Conservation (phyloP, 768 basidiomycete genomes). For the Gloeostereum incarnatum region DNA sequence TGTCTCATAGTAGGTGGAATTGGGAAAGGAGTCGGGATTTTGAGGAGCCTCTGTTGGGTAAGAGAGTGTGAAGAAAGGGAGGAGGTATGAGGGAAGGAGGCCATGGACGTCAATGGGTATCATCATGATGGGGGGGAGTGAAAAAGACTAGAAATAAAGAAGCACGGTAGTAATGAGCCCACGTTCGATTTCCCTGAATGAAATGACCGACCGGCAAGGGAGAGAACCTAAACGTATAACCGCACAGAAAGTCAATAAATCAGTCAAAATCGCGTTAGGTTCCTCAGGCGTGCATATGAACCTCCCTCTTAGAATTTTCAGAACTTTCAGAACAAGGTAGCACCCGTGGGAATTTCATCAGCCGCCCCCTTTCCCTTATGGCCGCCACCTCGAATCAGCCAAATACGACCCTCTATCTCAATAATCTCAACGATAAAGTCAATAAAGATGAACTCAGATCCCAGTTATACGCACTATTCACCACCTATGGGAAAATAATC, state of each 20-base stretch:
- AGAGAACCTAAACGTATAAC: no score
- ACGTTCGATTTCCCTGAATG: no score
- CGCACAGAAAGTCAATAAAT: no score
- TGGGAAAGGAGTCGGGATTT: constrained; percentile 61
- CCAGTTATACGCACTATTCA: constrained; percentile 84
- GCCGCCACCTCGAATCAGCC: constrained; percentile 47
- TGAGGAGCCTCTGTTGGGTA: constrained; percentile 50
- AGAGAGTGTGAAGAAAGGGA: constrained; percentile 69
- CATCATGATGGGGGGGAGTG: constrained; percentile 23
- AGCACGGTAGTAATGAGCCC: no score
- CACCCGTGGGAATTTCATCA: no score
- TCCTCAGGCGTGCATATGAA: no score
- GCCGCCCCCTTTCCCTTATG: no score
- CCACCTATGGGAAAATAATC: constrained; percentile 87
- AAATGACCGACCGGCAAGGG: no score
- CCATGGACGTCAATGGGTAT: constrained; percentile 21
- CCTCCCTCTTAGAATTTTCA: no score
- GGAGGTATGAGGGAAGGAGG: constrained; percentile 43
- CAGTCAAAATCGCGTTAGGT: no score
- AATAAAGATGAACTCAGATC: constrained; percentile 82
- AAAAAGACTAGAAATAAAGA: no score
- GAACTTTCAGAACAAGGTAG: no score
- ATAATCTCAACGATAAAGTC: constrained; percentile 88
- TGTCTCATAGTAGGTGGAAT: constrained; percentile 59
- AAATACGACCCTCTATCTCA: constrained; percentile 83